Evolutionary conservation across 106 monocot genomes (phyloP), one percentile per base, ranked within the genome.

Genomic region (Triglochin maritima): DNA sequence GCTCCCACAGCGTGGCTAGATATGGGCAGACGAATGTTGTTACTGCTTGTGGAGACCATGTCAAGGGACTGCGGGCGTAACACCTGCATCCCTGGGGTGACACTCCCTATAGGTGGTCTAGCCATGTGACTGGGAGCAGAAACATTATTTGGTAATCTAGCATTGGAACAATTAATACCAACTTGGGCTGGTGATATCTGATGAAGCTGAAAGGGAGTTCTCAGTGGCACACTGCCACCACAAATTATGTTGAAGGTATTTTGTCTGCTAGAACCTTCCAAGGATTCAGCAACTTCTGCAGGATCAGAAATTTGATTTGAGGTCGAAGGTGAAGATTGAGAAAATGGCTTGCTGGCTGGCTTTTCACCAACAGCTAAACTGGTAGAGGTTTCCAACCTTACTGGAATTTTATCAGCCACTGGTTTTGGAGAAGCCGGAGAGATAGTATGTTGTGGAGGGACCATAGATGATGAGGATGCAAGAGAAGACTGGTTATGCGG

Each of bases 161-260:
- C 4, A 64, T 58, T 79, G 10, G 79, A 71, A 45, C 87, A 83
- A 68, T 87, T 79, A 6, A 71, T 16, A 4, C 43, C 45, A 4
- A 63, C 50, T 6, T 70, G 73, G 16, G 58, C 54, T 29, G 12
- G 16, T 53, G 43, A 9, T 47, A 59, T 82, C 56, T 72, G 72
- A 46, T 78, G 68, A 54, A 62, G 56, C 49, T 76, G 72, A 46
- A 77, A 68, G 4, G 76, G 81, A 17, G 71, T n/a, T 1, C 16
- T 44, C 41, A n/a, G 49, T 4, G 17, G 29, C 52, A 8, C 56
- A 42, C 48, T 43, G 13, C 5, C 44, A 60, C 52, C 8, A 4
- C 17, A 50, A 64, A 50, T 45, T 66, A 47, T 2, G 3, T 41
- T 53, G 41, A 42, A 63, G 10, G 17, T 54, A 47, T 50, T 46